Conservation (phyloP, 495 filamentous ascomycete species). For the Tricharina praecox region DNA sequence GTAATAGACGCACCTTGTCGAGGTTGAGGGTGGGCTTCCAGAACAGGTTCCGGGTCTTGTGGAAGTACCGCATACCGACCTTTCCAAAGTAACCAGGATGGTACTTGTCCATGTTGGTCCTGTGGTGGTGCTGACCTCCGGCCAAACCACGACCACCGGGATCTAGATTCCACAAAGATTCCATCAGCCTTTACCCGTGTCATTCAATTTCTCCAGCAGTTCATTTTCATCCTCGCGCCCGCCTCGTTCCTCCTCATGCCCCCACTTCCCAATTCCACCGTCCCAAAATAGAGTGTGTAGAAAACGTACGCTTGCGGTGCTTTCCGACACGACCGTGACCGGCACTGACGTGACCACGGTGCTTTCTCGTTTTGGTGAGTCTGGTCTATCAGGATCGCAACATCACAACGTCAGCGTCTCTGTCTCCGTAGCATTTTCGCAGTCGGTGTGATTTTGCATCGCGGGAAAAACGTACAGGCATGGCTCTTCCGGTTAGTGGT, state of each 20-base stretch:
- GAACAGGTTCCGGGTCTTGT: constrained; percentile 73
- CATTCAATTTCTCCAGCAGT: too few species aligned
- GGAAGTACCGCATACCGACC: constrained; percentile 93
- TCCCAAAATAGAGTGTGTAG: not conserved
- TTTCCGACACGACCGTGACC: constrained; percentile 85
- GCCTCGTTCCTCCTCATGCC: not conserved
- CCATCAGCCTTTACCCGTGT: too few species aligned
- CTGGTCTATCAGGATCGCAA: constrained; percentile 18
- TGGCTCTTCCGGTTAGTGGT: constrained; percentile 13
- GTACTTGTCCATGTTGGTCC: constrained; percentile 89
- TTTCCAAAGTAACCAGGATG: constrained; percentile 96
- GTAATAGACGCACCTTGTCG: constrained; percentile 50
- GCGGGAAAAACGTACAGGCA: constrained; percentile 29
- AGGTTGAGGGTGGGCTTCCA: constrained; percentile 88
- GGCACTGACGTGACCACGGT: constrained; percentile 84
- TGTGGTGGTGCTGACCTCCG: constrained; percentile 91
- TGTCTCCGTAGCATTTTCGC: not conserved
- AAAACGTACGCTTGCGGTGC: constrained; percentile 58
- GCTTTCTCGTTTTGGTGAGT: constrained; percentile 28
- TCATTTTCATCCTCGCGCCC: constrained; percentile 3
- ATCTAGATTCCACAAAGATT: constrained; percentile 17
- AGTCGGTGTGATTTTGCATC: constrained; percentile 3
- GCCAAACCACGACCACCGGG: constrained; percentile 42
- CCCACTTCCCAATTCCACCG: not conserved
- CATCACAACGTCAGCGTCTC: constrained; percentile 9